Percentiles rank a stretch among this genome's conserved stretches.
phyloP scores from a whole-genome alignment of 2,329 filamentous ascomycete species.

The Onygenales sp. region DNA sequence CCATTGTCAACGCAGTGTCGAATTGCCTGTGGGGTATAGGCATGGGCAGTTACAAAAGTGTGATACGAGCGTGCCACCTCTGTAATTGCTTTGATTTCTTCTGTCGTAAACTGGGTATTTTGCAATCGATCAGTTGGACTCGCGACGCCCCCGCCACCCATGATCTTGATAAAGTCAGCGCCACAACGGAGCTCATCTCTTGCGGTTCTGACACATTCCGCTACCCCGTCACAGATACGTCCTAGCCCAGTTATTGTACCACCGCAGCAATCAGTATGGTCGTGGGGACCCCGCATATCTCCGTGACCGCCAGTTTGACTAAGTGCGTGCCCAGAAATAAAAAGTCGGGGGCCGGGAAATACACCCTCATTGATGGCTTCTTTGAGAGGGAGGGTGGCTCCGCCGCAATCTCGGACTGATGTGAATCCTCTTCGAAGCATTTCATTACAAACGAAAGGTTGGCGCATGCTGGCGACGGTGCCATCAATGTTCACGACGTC shows the following conservation, averaged over 20 bases:
- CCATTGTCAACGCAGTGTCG: constrained; percentile 47
- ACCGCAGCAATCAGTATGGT: constrained; percentile 36
- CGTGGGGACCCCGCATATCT: constrained; percentile 40
- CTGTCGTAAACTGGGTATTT: constrained; percentile 47
- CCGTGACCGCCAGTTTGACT: constrained; percentile 52
- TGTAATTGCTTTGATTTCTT: constrained; percentile 47
- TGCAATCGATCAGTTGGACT: constrained; percentile 47
- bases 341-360: constrained; percentile 46
- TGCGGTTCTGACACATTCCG: constrained; percentile 43
- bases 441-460: constrained; percentile 39
- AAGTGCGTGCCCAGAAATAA: constrained; percentile 46
- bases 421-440: constrained; percentile 52
- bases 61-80: constrained; percentile 40
- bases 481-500: constrained; percentile 9
- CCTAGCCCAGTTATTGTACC: constrained; percentile 34
- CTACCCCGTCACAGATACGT: constrained; percentile 44
- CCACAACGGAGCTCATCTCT: constrained; percentile 48
- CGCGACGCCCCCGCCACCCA: constrained; percentile 49
- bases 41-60: constrained; percentile 50
- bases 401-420: constrained; percentile 49
- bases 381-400: constrained; percentile 45
- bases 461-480: constrained; percentile 28
- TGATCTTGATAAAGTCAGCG: constrained; percentile 55
- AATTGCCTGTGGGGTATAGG: constrained; percentile 48
- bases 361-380: constrained; percentile 49